phyloP scores from a whole-genome alignment of 805 yeast species.

The Candida vaughaniae region DNA sequence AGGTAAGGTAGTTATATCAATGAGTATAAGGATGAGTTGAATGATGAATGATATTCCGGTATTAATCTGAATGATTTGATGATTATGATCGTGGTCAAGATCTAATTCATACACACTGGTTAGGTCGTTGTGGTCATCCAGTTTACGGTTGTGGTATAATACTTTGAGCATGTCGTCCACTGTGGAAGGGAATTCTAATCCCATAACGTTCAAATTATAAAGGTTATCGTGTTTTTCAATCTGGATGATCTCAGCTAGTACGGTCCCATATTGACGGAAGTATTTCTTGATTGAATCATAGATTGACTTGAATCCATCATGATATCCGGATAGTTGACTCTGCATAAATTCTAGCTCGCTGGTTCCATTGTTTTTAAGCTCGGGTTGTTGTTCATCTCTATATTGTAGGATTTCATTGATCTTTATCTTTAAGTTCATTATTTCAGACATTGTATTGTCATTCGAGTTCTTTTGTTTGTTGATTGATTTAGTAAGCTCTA shows the following conservation, averaged over 20 bases:
- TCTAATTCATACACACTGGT: slow-evolving; percentile 11
- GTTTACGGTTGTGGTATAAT: slow-evolving; percentile 29
- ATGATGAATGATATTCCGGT: slow-evolving; percentile 31
- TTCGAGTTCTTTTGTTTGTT: slow-evolving; percentile 21
- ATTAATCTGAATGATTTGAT: slow-evolving; percentile 27
- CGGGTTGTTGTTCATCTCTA: slow-evolving; percentile 13
- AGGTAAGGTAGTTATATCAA: slow-evolving; percentile 23
- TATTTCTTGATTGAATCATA: slow-evolving; percentile 19
- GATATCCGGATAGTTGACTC: slow-evolving; percentile 28
- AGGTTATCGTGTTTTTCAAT: slow-evolving; percentile 24
- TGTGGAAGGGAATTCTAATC: slow-evolving; percentile 34
- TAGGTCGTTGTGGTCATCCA: slow-evolving; percentile 11
- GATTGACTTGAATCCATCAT: slow-evolving; percentile 18
- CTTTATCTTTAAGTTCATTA: slow-evolving; percentile 20
- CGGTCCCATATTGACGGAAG: slow-evolving; percentile 15
- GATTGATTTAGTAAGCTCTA: slow-evolving; percentile 16
- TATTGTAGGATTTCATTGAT: slow-evolving; percentile 19
- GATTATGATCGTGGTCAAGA: slow-evolving; percentile 4
- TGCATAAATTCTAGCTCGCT: slow-evolving; percentile 25
- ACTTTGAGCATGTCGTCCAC: slow-evolving; percentile 27
- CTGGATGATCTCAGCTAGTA: slow-evolving; percentile 23
- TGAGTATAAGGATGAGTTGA: slow-evolving; percentile 24
- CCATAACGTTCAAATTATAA: slow-evolving; percentile 29
- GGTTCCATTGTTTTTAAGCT: slow-evolving; percentile 9
- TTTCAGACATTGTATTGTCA: slow-evolving; percentile 22